These are phyloP conservation scores for Cyberlindnera samutprakarnensis DNA, from an alignment of 805 yeast genomes.

Conservation along the genomic window DNA sequence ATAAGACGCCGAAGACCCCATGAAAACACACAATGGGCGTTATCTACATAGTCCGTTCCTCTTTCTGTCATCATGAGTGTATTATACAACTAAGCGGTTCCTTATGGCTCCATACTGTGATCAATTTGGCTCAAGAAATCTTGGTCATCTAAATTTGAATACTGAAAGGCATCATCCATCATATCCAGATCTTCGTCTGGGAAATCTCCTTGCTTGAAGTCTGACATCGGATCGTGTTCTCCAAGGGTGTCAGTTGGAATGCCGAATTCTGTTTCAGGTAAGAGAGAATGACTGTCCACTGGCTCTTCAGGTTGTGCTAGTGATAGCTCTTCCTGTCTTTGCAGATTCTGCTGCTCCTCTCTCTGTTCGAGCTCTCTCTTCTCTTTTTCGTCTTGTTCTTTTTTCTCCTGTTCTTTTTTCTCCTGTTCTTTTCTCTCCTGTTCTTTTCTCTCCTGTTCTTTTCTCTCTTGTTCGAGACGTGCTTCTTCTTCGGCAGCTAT, in stretches of 20 bases:
- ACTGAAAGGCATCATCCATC: conserved; percentile 28
- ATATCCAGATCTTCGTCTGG: conserved; percentile 15
- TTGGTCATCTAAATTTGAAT: conserved; percentile 24
- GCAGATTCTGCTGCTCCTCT: neutral
- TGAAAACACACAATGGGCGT: neutral
- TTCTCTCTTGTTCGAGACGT: neutral
- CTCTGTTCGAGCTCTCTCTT: neutral
- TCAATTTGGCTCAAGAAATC: conserved; percentile 30
- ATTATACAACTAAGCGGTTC: no score
- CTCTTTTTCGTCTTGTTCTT: neutral
- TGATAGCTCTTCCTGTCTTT: neutral
- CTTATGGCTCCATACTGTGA: conserved; percentile 24
- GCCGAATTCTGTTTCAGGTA: neutral
- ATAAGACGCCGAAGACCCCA: no score
- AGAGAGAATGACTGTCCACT: conserved; percentile 2
- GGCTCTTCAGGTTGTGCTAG: conserved; percentile 2
- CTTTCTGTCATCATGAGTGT: no score
- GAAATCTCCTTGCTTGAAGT: conserved; percentile 4
- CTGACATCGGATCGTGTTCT: neutral
- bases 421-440: neutral
- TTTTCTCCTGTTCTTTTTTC: neutral
- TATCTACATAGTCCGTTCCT: conserved; percentile 1
- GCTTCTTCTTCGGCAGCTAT: no score
- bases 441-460: neutral
- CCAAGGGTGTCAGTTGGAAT: conserved; percentile 1